A percentile compares a stretch with the other conserved stretches of the same genome.
phyloP scores from a whole-genome alignment of 257 asterid genomes.

The Capsicum baccatum region DNA sequence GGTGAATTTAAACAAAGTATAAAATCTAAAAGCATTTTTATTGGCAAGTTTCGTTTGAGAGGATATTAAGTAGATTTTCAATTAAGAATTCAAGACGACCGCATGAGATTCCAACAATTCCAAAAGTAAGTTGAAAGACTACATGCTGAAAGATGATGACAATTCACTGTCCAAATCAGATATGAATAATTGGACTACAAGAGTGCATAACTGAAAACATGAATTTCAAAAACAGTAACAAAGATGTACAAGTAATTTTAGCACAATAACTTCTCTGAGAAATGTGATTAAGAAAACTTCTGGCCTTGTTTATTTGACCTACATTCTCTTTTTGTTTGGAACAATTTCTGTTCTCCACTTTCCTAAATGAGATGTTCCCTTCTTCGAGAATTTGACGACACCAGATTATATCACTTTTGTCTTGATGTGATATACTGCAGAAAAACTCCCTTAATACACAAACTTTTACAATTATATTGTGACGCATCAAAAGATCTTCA shows the following conservation, averaged over 20 bases:
- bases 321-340: background rate
- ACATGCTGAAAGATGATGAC: background rate
- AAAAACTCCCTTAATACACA: background rate
- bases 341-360: background rate
- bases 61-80: background rate
- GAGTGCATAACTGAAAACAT: background rate
- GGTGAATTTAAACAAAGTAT: background rate
- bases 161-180: background rate
- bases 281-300: background rate
- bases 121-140: background rate
- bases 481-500: background rate
- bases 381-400: background rate
- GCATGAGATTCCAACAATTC: background rate
- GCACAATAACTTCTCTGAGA: background rate
- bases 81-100: background rate
- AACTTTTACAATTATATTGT: background rate
- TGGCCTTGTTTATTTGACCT: background rate
- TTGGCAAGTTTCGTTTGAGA: background rate
- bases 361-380: background rate
- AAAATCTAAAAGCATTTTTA: background rate
- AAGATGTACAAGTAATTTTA: constrained; percentile 20
- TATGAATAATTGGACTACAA: background rate
- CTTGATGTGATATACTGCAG: constrained; percentile 12
- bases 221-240: background rate
- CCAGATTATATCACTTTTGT: background rate